These are phyloP conservation scores for Macrocybe gigantea DNA, from an alignment of 768 basidiomycete species.

Conservation along the genomic window DNA sequence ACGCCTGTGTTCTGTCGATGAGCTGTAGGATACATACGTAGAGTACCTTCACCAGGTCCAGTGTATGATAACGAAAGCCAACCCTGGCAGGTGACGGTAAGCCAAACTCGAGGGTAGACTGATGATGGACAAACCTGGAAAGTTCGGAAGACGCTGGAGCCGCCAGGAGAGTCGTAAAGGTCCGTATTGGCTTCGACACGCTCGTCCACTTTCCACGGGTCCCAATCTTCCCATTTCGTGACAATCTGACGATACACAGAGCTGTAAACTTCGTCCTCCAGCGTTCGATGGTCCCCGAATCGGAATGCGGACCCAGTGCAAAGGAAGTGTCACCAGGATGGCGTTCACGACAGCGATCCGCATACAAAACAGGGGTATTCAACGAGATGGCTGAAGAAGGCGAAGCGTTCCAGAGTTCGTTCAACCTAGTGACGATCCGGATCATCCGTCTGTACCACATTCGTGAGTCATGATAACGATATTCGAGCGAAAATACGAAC, in stretches of 20 bases:
- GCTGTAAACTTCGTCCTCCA: conserved; percentile 34
- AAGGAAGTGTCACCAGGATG: conserved; percentile 66
- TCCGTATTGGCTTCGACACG: conserved; percentile 50
- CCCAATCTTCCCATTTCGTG: conserved; percentile 38
- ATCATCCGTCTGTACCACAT: no score
- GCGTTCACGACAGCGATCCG: conserved; percentile 70
- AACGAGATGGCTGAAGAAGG: conserved; percentile 38
- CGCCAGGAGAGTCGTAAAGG: conserved; percentile 56
- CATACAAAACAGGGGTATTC: conserved; percentile 63
- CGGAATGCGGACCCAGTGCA: conserved; percentile 57
- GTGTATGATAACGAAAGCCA: conserved; percentile 51
- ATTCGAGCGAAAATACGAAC: conserved; percentile 49
- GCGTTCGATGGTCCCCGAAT: conserved; percentile 48
- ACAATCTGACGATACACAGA: conserved; percentile 33
- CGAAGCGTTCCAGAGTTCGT: conserved; percentile 45
- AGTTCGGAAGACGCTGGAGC: not conserved
- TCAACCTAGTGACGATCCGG: no score
- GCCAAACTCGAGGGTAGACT: conserved; percentile 5
- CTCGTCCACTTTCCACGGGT: conserved; percentile 43
- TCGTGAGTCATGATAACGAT: conserved; percentile 36
- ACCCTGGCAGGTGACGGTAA: conserved; percentile 43
- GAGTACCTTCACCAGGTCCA: conserved; percentile 55
- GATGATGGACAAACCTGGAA: not conserved
- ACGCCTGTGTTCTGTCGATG: no score
- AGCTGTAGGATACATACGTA: conserved; percentile 29